Evolutionary conservation across 2,329 filamentous ascomycete species (phyloP).

Genomic region (Zasmidium cellare): DNA sequence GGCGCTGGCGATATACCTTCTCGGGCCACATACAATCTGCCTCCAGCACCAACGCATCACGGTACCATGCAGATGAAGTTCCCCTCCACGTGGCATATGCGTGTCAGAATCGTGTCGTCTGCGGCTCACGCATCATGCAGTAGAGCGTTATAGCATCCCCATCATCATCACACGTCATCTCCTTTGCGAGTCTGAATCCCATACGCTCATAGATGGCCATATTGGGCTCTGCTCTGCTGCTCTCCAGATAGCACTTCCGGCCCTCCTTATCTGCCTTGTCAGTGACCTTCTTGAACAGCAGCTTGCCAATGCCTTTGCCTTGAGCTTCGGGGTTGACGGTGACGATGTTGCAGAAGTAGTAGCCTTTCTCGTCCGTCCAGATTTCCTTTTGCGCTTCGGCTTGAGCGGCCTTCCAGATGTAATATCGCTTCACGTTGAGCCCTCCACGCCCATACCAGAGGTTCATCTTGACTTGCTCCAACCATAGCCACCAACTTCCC

Average conservation of each 20-base stretch:
- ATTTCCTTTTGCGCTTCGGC: slow-evolving; percentile 60
- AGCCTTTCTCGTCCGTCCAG: slow-evolving; percentile 66
- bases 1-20: too few relatives aligned
- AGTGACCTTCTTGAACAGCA: slow-evolving; percentile 64
- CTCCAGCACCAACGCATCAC: too few relatives aligned
- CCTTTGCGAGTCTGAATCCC: slow-evolving; percentile 65
- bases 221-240: slow-evolving; percentile 67
- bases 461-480: slow-evolving; percentile 67
- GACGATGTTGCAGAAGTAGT: slow-evolving; percentile 77
- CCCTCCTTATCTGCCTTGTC: slow-evolving; percentile 64
- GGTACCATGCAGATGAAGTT: too few relatives aligned
- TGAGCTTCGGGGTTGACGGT: slow-evolving; percentile 66
- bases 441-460: slow-evolving; percentile 68
- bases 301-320: slow-evolving; percentile 65
- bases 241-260: slow-evolving; percentile 69
- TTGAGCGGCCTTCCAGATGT: slow-evolving; percentile 71
- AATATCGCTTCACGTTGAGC: slow-evolving; percentile 66
- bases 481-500: slow-evolving; percentile 61
- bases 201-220: slow-evolving; percentile 69
- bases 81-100: too few relatives aligned
- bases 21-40: too few relatives aligned
- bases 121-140: slow-evolving; percentile 47
- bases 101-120: too few relatives aligned
- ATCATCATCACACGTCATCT: slow-evolving; percentile 67
- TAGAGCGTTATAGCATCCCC: slow-evolving; percentile 51